Evolutionary conservation across 768 basidiomycete genomes (phyloP).

Genomic region (Trametes sanguinea): DNA sequence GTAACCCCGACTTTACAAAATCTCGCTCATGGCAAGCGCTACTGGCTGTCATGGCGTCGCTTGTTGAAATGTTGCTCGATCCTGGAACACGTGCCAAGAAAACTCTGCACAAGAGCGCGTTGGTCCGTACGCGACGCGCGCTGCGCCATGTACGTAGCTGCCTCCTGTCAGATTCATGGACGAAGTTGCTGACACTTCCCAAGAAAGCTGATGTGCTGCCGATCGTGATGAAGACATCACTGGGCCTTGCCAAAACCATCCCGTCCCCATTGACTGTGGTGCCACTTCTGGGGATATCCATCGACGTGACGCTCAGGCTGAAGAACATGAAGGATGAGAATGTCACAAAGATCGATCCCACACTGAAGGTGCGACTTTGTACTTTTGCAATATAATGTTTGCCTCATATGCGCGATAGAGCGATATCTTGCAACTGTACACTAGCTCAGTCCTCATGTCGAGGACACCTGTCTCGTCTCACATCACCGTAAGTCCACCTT

Average conservation of each 20-base stretch:
- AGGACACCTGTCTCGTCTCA: constrained; percentile 64
- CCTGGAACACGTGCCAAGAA: constrained; percentile 54
- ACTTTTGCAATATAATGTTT: background rate
- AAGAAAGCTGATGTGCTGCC: constrained; percentile 47
- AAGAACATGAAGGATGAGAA: constrained; percentile 53
- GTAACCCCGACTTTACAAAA: constrained; percentile 46
- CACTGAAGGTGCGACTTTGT: constrained; percentile 44
- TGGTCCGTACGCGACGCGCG: constrained; percentile 64
- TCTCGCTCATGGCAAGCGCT: constrained; percentile 55
- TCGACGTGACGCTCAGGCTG: constrained; percentile 72
- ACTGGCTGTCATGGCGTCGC: constrained; percentile 54
- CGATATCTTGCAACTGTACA: constrained; percentile 61
- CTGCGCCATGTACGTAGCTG: constrained; percentile 56
- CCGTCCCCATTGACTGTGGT: constrained; percentile 43
- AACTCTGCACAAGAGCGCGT: constrained; percentile 59
- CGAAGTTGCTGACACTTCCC: background rate
- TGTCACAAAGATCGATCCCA: constrained; percentile 44
- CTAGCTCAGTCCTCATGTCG: constrained; percentile 63
- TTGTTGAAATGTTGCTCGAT: constrained; percentile 61
- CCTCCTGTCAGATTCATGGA: background rate
- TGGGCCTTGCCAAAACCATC: constrained; percentile 52
- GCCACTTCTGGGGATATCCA: constrained; percentile 64
- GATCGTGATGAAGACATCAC: constrained; percentile 52
- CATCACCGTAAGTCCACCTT: constrained; percentile 46
- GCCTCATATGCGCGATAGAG: constrained; percentile 39